Evolutionary conservation across 306 rosid genomes (phyloP).

Genomic region (Cicer yamashitae): DNA sequence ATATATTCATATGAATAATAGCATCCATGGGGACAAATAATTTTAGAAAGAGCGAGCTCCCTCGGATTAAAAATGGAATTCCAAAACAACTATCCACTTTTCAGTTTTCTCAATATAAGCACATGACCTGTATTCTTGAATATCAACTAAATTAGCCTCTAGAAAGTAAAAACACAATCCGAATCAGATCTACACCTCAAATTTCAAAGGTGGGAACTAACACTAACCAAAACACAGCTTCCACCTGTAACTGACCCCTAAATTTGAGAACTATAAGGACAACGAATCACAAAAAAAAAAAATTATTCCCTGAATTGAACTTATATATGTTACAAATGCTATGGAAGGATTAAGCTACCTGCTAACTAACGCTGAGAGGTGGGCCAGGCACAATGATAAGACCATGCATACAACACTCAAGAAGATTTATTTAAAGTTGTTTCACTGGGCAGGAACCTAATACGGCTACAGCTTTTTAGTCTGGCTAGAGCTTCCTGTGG

Average conservation of each 20-base stretch:
- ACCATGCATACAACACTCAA: conserved; percentile 70
- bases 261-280: conserved; percentile 61
- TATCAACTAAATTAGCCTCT: conserved; percentile 69
- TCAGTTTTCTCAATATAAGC: conserved; percentile 61
- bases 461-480: conserved; percentile 77
- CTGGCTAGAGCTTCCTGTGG: conserved; percentile 77
- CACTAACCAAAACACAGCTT: conserved; percentile 91
- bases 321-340: conserved; percentile 94
- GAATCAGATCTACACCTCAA: conserved; percentile 87
- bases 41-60: conserved; percentile 29
- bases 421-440: conserved; percentile 69
- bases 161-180: conserved; percentile 59
- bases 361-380: conserved; percentile 66
- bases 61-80: conserved; percentile 45
- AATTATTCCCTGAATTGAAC: conserved; percentile 91
- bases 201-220: conserved; percentile 77
- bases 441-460: conserved; percentile 72
- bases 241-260: conserved; percentile 75
- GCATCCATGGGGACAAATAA: background rate
- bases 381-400: conserved; percentile 55
- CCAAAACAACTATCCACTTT: conserved; percentile 57
- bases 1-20: conserved; percentile 9
- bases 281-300: conserved; percentile 53
- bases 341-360: conserved; percentile 76
- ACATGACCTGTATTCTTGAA: conserved; percentile 63